Base-by-base conservation (phyloP, 2,329 filamentous ascomycete genomes). In the Thyridium curvatum region DNA sequence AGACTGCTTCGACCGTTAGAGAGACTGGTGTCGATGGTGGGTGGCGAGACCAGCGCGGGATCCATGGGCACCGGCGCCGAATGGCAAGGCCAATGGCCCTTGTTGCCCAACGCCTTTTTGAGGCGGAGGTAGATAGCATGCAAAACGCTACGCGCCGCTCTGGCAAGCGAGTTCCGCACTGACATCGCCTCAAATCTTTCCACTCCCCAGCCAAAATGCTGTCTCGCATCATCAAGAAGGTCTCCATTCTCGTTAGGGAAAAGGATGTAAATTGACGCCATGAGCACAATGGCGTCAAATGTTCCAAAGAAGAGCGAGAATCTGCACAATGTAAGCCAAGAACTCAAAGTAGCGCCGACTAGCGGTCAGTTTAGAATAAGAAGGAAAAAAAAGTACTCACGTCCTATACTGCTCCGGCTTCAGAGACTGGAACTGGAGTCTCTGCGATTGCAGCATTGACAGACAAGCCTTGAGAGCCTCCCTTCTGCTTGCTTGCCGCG, bases 201-300 rank as follows among this genome's bases (percentile, higher is more conserved):
- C 44, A 76, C 69, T 1, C 72, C 71, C 74, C 74, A 79, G 33
- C 71, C 66, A 46, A 78, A 79, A 47, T 80, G 74, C 48, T 75
- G 72, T 8, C 72, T 53, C 1, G 71, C 68, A 17, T 60, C 60
- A 4, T 64, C 58, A 1, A 72, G 55, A 18, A 72, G 55, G 18
- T 73, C 70, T 3, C 58, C 51, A 40, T 78, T 70, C 47, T 80
- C 75, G 16, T 60, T 62, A 1, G 77, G 77, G 44, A 79, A 79
- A 8, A 82, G 52, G 28, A 82, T 79, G 51, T 74, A 79, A 26
- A 81, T 72, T 14, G 74, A 71, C 0, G 77, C 72, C 38, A 80
- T 65, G 40, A 82, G 63, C 13, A 82, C 74, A 15, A 80, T 71
- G 12, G 78, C 77, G 48, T 82, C 78, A 42, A 82, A 82, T 7